A percentile compares a stretch with the other conserved stretches of the same genome.
Evolutionary conservation across 2,329 filamentous ascomycete species (phyloP).

Genomic region (Exophiala xenobiotica): DNA sequence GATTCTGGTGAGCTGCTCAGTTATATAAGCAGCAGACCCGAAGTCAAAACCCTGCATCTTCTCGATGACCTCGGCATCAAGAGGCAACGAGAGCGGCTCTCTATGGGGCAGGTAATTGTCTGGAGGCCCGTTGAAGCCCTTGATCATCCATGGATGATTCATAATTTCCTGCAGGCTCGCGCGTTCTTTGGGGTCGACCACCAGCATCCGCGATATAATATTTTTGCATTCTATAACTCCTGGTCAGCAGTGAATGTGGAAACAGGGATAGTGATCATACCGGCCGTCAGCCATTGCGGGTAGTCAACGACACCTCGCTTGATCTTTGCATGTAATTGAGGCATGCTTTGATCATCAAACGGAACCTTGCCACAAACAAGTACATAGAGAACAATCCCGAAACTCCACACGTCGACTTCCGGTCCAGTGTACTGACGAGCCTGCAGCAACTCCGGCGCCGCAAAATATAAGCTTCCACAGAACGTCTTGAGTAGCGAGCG

Average conservation of each 20-base stretch:
- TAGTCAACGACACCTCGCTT: conserved; percentile 97
- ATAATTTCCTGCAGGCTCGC: conserved; percentile 89
- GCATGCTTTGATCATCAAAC: conserved; percentile 99
- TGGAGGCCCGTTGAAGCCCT: conserved; percentile 80
- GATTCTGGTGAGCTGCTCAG: conserved; percentile 75
- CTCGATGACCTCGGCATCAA: conserved; percentile 79
- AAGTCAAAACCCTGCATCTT: conserved; percentile 99
- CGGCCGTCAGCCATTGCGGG: conserved; percentile 84
- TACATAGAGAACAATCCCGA: conserved; percentile 96
- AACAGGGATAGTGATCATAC: conserved; percentile 53
- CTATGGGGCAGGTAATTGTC: conserved; percentile 84
- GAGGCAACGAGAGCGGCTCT: conserved; percentile 78
- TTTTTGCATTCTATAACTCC: conserved; percentile 75
- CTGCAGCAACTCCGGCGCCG: conserved; percentile 89
- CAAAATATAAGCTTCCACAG: conserved; percentile 96
- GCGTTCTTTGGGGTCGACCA: conserved; percentile 85
- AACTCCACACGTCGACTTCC: conserved; percentile 98
- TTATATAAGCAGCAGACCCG: conserved; percentile 80
- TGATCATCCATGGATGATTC: conserved; percentile 92
- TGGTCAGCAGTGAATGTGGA: conserved; percentile 39
- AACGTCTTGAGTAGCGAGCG: conserved; percentile 87
- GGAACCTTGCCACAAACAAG: conserved; percentile 96
- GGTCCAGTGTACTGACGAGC: conserved; percentile 93
- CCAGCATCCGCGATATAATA: conserved; percentile 90
- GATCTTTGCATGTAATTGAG: conserved; percentile 95